A percentile compares a stretch with the other conserved stretches of the same genome.
Conservation (phyloP, 768 basidiomycete species). For the Termitomyces heimii region DNA sequence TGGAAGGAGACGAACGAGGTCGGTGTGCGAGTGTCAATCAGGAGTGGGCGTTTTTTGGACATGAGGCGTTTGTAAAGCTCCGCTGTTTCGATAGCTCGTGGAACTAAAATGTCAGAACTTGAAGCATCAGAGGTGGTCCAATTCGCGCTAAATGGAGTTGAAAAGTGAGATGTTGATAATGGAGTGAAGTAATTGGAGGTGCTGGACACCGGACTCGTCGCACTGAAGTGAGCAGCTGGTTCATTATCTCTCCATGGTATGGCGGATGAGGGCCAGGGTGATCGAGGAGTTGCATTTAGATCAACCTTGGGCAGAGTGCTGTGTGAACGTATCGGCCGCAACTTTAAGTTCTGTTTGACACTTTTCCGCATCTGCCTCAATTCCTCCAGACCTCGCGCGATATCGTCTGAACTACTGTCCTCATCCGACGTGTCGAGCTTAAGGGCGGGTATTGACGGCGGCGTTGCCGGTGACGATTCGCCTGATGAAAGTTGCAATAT, state of each 20-base stretch:
- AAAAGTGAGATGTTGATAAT: constrained; percentile 24
- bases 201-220: constrained; percentile 40
- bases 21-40: constrained; percentile 80
- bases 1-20: constrained; percentile 59
- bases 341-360: constrained; percentile 71
- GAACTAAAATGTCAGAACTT: constrained; percentile 19
- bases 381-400: constrained; percentile 60
- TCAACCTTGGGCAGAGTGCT: constrained; percentile 43
- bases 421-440: constrained; percentile 27
- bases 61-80: constrained; percentile 43
- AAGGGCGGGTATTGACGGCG: constrained; percentile 27
- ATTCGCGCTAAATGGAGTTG: constrained; percentile 21
- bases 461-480: constrained; percentile 25
- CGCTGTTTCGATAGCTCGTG: constrained; percentile 37
- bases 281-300: constrained; percentile 22
- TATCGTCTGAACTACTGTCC: constrained; percentile 46
- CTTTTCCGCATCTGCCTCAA: constrained; percentile 65
- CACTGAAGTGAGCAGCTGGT: constrained; percentile 25
- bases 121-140: constrained; percentile 20
- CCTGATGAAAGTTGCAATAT: constrained; percentile 35
- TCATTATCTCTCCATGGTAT: constrained; percentile 19
- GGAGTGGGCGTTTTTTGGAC: constrained; percentile 49
- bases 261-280: constrained; percentile 16
- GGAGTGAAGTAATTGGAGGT: constrained; percentile 50
- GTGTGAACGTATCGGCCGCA: constrained; percentile 68